phyloP scores from a whole-genome alignment of 352 stramenopile genomes.

The Nothophytophthora sp. region DNA sequence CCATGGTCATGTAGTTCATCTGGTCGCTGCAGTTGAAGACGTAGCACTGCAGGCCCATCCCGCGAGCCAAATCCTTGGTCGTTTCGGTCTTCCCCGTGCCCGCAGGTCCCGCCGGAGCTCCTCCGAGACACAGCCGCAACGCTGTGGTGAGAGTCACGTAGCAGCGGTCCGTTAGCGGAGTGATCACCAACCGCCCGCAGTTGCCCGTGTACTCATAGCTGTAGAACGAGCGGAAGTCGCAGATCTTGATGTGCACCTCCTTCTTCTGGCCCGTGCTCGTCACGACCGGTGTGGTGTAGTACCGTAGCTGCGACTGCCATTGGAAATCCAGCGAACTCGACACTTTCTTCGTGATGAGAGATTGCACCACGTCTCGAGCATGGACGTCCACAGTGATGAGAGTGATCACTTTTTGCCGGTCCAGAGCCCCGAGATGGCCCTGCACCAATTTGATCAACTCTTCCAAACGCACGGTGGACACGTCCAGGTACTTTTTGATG shows the following conservation, averaged over 20 bases:
- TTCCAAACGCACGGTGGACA: conserved; percentile 90
- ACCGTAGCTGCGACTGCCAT: conserved; percentile 96
- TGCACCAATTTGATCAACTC: conserved; percentile 95
- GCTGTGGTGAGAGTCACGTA: conserved; percentile 88
- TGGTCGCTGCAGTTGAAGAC: conserved; percentile 91
- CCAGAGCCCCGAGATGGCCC: conserved; percentile 57
- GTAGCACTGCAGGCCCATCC: conserved; percentile 81
- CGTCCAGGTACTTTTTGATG: conserved; percentile 94
- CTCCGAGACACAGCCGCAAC: conserved; percentile 74
- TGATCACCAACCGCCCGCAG: conserved; percentile 87
- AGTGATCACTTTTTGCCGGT: conserved; percentile 96
- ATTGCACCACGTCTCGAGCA: conserved; percentile 94
- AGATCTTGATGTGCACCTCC: conserved; percentile 90
- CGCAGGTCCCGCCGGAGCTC: conserved; percentile 73
- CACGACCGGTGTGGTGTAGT: conserved; percentile 80
- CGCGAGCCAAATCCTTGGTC: conserved; percentile 78
- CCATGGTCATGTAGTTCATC: conserved; percentile 97
- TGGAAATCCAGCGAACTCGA: conserved; percentile 92
- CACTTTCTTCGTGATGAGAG: conserved; percentile 92
- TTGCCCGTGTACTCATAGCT: conserved; percentile 98
- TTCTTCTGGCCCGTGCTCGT: conserved; percentile 38
- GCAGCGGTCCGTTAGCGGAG: conserved; percentile 80
- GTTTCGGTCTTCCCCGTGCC: conserved; percentile 90
- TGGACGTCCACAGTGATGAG: conserved; percentile 98
- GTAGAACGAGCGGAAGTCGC: conserved; percentile 92